Percentiles rank a stretch among this genome's conserved stretches.
Evolutionary conservation across 306 rosid genomes (phyloP).

Genomic region (Trifolium repens): DNA sequence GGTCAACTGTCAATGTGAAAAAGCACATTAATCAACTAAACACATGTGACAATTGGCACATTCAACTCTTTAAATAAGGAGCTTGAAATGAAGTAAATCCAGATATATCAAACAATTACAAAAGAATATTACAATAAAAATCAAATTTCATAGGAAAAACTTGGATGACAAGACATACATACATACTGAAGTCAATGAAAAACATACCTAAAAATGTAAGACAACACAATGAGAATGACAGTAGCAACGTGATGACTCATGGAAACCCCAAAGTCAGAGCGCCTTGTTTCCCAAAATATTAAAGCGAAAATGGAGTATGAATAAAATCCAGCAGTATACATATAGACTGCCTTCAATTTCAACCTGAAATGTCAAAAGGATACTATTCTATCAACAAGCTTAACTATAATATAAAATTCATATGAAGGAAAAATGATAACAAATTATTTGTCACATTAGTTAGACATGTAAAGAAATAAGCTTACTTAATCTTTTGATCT

Average conservation of each 20-base stretch:
- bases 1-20: background rate
- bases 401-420: conserved; percentile 32
- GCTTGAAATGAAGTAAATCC: conserved; percentile 25
- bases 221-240: conserved; percentile 78
- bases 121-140: conserved; percentile 34
- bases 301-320: conserved; percentile 96
- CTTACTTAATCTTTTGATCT: conserved; percentile 92
- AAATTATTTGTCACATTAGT: conserved; percentile 18
- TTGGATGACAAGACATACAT: conserved; percentile 41
- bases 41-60: background rate
- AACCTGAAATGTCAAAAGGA: conserved; percentile 64
- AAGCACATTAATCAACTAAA: conserved; percentile 9
- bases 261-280: conserved; percentile 96
- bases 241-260: conserved; percentile 99
- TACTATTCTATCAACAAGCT: conserved; percentile 5
- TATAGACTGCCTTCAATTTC: conserved; percentile 86
- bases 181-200: conserved; percentile 40
- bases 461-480: conserved; percentile 20
- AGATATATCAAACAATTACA: conserved; percentile 28
- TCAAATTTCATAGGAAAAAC: conserved; percentile 25
- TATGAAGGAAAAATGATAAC: conserved; percentile 22
- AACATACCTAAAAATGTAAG: conserved; percentile 89
- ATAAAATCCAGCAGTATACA: conserved; percentile 94
- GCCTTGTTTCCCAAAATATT: conserved; percentile 98
- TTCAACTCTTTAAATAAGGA: conserved; percentile 18